These are phyloP conservation scores for Ustilago vetiveriae DNA, from an alignment of 1,284 basidiomycete genomes.

Conservation along the genomic window DNA sequence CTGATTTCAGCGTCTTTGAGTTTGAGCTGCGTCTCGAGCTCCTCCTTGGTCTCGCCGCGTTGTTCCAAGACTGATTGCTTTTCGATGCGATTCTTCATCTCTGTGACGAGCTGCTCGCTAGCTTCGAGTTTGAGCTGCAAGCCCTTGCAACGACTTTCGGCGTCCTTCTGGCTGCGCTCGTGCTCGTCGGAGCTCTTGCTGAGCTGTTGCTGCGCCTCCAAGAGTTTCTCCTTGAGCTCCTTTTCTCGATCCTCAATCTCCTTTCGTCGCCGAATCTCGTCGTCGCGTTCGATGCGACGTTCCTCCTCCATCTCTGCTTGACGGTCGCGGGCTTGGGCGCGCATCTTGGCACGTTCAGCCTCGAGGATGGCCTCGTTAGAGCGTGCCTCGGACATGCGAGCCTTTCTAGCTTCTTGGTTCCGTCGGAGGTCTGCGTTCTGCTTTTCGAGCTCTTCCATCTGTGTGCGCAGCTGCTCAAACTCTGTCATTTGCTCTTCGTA, in stretches of 20 bases:
- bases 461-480: slow-evolving; percentile 64
- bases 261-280: slow-evolving; percentile 57
- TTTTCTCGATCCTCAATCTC: slow-evolving; percentile 50
- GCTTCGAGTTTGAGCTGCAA: slow-evolving; percentile 48
- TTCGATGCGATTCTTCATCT: slow-evolving; percentile 36
- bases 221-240: slow-evolving; percentile 37
- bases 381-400: slow-evolving; percentile 35
- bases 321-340: slow-evolving; percentile 72
- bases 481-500: slow-evolving; percentile 65
- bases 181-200: slow-evolving; percentile 70
- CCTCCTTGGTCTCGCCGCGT: slow-evolving; percentile 41
- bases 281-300: slow-evolving; percentile 49
- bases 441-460: slow-evolving; percentile 45
- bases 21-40: slow-evolving; percentile 42
- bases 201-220: slow-evolving; percentile 61
- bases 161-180: slow-evolving; percentile 69
- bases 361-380: slow-evolving; percentile 44
- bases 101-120: slow-evolving; percentile 41
- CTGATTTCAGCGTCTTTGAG: slow-evolving; percentile 58
- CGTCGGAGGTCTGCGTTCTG: slow-evolving; percentile 44
- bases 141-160: slow-evolving; percentile 35
- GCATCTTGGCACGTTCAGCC: slow-evolving; percentile 70
- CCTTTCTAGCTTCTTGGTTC: slow-evolving; percentile 35
- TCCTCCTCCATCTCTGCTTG: slow-evolving; percentile 69
- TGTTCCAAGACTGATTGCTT: slow-evolving; percentile 37